phyloP scores from a whole-genome alignment of 257 asterid species.

The Penstemon eatonii region DNA sequence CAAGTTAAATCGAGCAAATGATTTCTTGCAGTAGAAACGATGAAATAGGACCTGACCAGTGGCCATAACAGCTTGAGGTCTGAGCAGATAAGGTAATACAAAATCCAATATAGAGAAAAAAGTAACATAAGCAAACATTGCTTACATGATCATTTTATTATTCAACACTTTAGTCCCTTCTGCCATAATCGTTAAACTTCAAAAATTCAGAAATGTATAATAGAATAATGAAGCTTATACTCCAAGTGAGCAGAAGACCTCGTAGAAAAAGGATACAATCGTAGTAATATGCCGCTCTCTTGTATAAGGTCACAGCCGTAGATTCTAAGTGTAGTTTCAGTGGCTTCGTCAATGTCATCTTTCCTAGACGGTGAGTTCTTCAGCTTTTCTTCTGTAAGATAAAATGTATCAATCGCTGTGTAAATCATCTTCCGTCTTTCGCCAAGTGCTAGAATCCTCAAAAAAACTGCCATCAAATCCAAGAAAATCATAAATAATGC shows the following conservation, averaged over 20 bases:
- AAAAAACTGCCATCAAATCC: slow-evolving; percentile 29
- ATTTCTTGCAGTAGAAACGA: slow-evolving; percentile 93
- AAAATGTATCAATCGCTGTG: slow-evolving; percentile 88
- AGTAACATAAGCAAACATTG: not conserved
- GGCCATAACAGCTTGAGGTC: slow-evolving; percentile 99
- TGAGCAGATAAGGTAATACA: slow-evolving; percentile 57
- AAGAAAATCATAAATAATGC: too few relatives aligned
- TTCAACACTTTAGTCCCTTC: not conserved
- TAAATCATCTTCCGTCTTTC: slow-evolving; percentile 59
- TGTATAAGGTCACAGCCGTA: slow-evolving; percentile 96
- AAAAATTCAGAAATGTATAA: not conserved
- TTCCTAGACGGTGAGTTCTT: slow-evolving; percentile 77
- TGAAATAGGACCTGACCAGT: slow-evolving; percentile 96
- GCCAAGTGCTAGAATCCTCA: slow-evolving; percentile 23
- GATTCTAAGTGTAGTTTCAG: slow-evolving; percentile 79
- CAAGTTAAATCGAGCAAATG: slow-evolving; percentile 84
- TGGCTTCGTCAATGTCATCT: slow-evolving; percentile 83
- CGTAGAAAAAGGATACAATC: slow-evolving; percentile 67
- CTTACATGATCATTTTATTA: slow-evolving; percentile 5
- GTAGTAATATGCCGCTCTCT: slow-evolving; percentile 91
- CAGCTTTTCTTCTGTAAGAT: slow-evolving; percentile 76
- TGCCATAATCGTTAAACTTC: not conserved
- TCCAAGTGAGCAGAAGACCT: slow-evolving; percentile 4
- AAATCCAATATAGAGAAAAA: not conserved
- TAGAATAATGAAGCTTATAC: slow-evolving; percentile 4